Percentiles rank a stretch among this genome's conserved stretches.
Evolutionary conservation across 2,329 filamentous ascomycete species (phyloP).

Genomic region (Xylariaceae sp.): DNA sequence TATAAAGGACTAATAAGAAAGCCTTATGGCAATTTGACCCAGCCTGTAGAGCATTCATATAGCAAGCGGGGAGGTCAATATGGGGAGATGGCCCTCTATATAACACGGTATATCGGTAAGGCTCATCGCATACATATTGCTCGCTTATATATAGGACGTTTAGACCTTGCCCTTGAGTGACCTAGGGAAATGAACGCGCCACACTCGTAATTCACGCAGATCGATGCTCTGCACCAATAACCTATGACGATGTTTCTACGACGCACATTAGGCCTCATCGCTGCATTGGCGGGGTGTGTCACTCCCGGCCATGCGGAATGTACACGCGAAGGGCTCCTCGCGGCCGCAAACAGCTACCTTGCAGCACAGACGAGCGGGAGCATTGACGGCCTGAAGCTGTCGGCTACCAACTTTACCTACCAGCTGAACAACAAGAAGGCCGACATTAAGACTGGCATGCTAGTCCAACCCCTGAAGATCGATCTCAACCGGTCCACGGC

Average conservation of each 20-base stretch:
- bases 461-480: slow-evolving; percentile 34
- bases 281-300: slow-evolving; percentile 6
- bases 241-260: slow-evolving; percentile 6
- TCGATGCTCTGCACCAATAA: background rate
- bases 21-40: too few species aligned
- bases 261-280: slow-evolving; percentile 9
- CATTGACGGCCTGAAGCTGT: slow-evolving; percentile 30
- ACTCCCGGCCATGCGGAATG: slow-evolving; percentile 31
- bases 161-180: slow-evolving; percentile 12
- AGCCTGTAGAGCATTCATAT: too few species aligned
- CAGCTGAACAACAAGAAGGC: slow-evolving; percentile 37
- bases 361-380: slow-evolving; percentile 35
- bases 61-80: slow-evolving; percentile 30
- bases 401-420: slow-evolving; percentile 37
- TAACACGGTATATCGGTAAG: slow-evolving; percentile 28
- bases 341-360: slow-evolving; percentile 38
- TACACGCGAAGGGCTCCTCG: slow-evolving; percentile 38
- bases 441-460: slow-evolving; percentile 33
- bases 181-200: background rate
- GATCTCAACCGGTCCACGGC: slow-evolving; percentile 38
- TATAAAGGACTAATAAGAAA: too few species aligned
- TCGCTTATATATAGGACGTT: slow-evolving; percentile 19
- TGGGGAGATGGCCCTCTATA: slow-evolving; percentile 31
- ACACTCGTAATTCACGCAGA: background rate
- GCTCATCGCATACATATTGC: background rate